Base-by-base conservation (phyloP, 495 filamentous ascomycete genomes). In the Lophiotrema nucula region DNA sequence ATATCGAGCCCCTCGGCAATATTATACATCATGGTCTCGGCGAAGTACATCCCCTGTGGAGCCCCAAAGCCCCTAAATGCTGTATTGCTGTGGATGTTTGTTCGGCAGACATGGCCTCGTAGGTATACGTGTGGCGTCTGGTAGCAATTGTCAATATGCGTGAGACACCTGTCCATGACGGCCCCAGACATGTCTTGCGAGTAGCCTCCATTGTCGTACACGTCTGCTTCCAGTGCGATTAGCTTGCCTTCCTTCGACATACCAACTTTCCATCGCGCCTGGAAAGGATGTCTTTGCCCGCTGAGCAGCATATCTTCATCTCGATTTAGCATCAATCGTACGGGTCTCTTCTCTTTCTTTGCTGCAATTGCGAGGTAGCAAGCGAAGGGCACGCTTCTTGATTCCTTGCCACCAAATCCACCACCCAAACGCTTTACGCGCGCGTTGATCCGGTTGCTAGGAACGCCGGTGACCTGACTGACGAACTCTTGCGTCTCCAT, bases 401-500 rank as follows among this genome's bases (percentile, higher is more conserved):
- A 71, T 58, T 76, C 73, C 60, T 76, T 76, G 6, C 73, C 73
- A 19, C 73, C 73, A 51, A 76, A 76, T 5, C 58, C 73, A 23
- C 73, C 73, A 26, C 73, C 73, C 64, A 76, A 56, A 3, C 73
- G 67, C 37, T 76, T 76, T 1, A 74, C 73, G 21, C 73, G 64
- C 2, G 66, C 68, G 43, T 75, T 73, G 18, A 76, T 68, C 13
- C 73, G 67, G 43, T 69, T 74, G 44, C 70, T 73, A n/a, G 73
- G 73, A 2, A 73, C 70, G 5, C 73, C 73, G 41, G 66, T 70
- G 13, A 76, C 69, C 41, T 70, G 70, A 13, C 68, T 63, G n/a
- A 76, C 73, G 47, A 73, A 73, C 46, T 70, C 71, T 52, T 76
- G 73, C 2, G 67, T 71, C 51, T 76, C 73, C 71, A 73, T 73